Conservation (phyloP, 2,329 filamentous ascomycete species). For the Rhytidhysteron rufulum region DNA sequence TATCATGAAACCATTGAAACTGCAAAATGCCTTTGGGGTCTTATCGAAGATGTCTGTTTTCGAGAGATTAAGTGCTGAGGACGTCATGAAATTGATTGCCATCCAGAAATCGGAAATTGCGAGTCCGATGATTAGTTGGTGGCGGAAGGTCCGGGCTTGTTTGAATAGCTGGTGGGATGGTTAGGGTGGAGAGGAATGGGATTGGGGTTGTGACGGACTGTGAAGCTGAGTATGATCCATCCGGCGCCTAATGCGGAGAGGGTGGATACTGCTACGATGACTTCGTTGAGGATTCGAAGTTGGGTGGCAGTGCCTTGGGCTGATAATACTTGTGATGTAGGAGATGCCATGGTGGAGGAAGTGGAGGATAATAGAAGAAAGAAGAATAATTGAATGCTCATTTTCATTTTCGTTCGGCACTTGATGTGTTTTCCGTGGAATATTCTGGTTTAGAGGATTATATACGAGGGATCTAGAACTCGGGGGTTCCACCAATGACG, state of each 20-base stretch:
- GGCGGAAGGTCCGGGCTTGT: conserved; percentile 36
- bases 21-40: conserved; percentile 31
- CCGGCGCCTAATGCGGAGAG: conserved; percentile 34
- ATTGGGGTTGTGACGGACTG: not conserved
- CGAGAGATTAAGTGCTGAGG: conserved; percentile 33
- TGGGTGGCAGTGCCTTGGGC: conserved; percentile 8
- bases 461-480: no score
- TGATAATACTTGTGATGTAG: conserved; percentile 9
- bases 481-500: no score
- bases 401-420: no score
- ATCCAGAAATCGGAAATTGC: conserved; percentile 40
- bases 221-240: conserved; percentile 39
- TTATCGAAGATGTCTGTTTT: conserved; percentile 28
- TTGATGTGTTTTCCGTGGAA: no score
- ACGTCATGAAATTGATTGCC: conserved; percentile 40
- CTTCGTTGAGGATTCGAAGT: conserved; percentile 11
- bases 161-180: conserved; percentile 31
- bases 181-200: conserved; percentile 12
- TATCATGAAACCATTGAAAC: conserved; percentile 41
- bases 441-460: no score
- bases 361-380: no score
- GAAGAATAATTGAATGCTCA: no score
- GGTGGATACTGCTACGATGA: conserved; percentile 32
- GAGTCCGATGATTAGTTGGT: conserved; percentile 41
- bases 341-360: no score